A percentile compares a stretch with the other conserved stretches of the same genome.
Conservation (phyloP, 2,329 filamentous ascomycete species). For the Monilinia laxa region DNA sequence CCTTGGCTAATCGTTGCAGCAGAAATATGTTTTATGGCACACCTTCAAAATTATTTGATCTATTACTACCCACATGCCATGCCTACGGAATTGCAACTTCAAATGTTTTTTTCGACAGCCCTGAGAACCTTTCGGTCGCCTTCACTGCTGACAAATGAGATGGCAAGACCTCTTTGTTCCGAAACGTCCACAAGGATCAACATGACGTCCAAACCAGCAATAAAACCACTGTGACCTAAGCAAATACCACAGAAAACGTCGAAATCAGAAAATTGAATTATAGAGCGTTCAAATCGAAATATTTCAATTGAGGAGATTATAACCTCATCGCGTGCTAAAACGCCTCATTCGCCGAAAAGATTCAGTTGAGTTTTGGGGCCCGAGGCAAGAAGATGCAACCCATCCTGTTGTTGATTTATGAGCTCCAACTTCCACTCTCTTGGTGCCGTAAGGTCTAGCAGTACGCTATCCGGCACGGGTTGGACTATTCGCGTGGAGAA, state of each 20-base stretch:
- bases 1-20: too few relatives aligned
- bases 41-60: neutral
- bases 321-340: neutral
- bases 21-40: neutral
- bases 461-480: neutral
- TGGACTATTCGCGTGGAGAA: too few relatives aligned
- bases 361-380: too few relatives aligned
- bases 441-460: too few relatives aligned
- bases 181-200: slow-evolving; percentile 98
- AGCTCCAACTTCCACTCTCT: neutral
- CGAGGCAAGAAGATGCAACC: neutral
- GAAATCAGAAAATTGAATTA: neutral
- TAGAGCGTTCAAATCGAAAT: neutral
- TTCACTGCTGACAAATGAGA: slow-evolving; percentile 94
- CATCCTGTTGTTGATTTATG: neutral
- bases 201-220: slow-evolving; percentile 40
- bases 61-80: too few relatives aligned
- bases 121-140: slow-evolving; percentile 90
- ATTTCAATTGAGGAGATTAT: too few relatives aligned
- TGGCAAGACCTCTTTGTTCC: slow-evolving; percentile 96
- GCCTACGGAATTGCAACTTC: slow-evolving; percentile 86
- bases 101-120: slow-evolving; percentile 96
- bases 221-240: fast-evolving
- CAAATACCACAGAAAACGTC: neutral
- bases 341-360: neutral